Evolutionary conservation across 73 alveolate genomes (phyloP).

Genomic region (Effrenium voratum): DNA sequence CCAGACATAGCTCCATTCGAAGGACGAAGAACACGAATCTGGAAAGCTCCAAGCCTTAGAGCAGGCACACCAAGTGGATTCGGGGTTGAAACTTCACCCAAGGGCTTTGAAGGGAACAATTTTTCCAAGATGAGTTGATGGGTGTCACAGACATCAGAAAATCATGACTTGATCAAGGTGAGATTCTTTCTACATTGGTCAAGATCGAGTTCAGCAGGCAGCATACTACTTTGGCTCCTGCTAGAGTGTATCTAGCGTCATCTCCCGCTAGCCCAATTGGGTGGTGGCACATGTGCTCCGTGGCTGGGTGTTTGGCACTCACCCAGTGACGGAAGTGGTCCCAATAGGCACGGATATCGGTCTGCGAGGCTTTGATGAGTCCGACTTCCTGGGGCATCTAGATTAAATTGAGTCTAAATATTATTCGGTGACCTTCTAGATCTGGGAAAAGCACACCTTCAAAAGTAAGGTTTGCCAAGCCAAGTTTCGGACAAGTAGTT

Average conservation of each 20-base stretch:
- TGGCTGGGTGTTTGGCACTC: slow-evolving; percentile 31
- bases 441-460: background rate
- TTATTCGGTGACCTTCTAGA: background rate
- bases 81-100: background rate
- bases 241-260: slow-evolving; percentile 21
- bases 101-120: too few species aligned
- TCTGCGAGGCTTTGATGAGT: background rate
- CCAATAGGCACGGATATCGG: background rate
- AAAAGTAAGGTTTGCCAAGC: background rate
- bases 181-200: background rate
- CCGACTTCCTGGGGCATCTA: too few species aligned
- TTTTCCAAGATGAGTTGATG: background rate
- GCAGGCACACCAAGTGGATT: too few species aligned
- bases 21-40: slow-evolving; percentile 7
- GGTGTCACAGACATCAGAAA: background rate
- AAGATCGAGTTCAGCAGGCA: background rate
- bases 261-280: slow-evolving; percentile 28
- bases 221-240: background rate
- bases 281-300: background rate
- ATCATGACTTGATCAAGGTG: background rate
- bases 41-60: slow-evolving; percentile 16
- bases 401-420: too few species aligned
- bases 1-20: background rate
- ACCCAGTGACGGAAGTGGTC: background rate
- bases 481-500: background rate